phyloP scores from a whole-genome alignment of 495 filamentous ascomycete genomes.

The Emericellopsis terricola region DNA sequence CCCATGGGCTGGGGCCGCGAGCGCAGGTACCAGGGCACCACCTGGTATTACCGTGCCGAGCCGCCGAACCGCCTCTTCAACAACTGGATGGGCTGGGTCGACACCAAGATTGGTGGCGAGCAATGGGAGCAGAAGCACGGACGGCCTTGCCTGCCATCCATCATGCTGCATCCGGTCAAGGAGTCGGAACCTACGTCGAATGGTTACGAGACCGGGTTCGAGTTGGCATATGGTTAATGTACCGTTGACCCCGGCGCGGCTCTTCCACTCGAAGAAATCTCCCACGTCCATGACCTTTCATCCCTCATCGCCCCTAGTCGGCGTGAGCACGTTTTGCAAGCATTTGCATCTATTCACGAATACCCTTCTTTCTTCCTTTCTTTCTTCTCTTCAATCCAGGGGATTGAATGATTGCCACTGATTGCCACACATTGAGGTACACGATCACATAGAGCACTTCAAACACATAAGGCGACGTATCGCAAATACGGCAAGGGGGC shows the following conservation, averaged over 20 bases:
- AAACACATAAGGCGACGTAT: too few relatives aligned
- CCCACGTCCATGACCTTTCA: background rate
- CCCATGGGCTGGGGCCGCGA: constrained; percentile 34
- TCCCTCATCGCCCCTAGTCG: background rate
- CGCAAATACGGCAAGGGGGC: too few relatives aligned
- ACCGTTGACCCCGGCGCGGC: too few relatives aligned
- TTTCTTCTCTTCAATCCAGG: too few relatives aligned
- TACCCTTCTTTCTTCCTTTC: background rate
- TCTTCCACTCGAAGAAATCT: too few relatives aligned
- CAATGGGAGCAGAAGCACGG: constrained; percentile 35
- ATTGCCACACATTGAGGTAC: too few relatives aligned
- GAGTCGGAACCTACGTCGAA: constrained; percentile 23
- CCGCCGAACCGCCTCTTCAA: constrained; percentile 40
- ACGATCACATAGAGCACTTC: too few relatives aligned
- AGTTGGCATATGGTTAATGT: constrained; percentile 3
- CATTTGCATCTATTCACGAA: background rate
- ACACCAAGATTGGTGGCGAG: constrained; percentile 26
- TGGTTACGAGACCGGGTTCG: constrained; percentile 13
- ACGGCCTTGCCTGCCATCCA: constrained; percentile 34
- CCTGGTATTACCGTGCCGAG: constrained; percentile 37
- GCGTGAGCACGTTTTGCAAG: background rate
- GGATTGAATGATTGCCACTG: too few relatives aligned
- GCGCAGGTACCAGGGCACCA: constrained; percentile 33
- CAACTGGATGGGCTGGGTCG: constrained; percentile 42
- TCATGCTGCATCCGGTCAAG: constrained; percentile 37